phyloP scores from a whole-genome alignment of 371 early-diverging fungal genomes.

The Mortierella sp. region DNA sequence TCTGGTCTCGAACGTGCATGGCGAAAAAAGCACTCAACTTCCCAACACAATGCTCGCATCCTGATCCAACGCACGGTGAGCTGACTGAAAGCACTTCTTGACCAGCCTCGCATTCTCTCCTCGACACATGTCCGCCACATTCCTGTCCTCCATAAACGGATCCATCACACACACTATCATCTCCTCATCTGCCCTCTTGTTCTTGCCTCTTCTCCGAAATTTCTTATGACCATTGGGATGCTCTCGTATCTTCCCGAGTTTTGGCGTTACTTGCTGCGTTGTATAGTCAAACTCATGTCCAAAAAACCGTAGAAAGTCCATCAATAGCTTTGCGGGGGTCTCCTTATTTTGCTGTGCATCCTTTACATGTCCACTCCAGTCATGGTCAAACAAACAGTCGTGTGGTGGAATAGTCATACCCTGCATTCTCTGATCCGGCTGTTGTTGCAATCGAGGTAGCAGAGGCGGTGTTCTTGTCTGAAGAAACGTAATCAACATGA shows the following conservation, averaged over 20 bases:
- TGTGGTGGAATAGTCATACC: background rate
- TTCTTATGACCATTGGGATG: too few relatives aligned
- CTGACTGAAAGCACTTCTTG: background rate
- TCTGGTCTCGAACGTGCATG: too few relatives aligned
- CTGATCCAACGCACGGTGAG: too few relatives aligned
- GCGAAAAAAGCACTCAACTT: too few relatives aligned
- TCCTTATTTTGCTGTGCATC: conserved; percentile 60
- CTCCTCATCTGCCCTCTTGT: too few relatives aligned
- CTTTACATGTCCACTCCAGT: conserved; percentile 33
- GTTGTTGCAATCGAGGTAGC: conserved; percentile 5
- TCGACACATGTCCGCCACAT: conserved; percentile 15
- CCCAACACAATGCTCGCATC: too few relatives aligned
- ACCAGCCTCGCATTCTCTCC: background rate
- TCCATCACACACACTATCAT: conserved; percentile 5
- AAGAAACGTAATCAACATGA: conserved; percentile 45
- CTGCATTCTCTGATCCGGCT: background rate
- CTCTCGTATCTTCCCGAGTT: conserved; percentile 61
- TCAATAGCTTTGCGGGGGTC: conserved; percentile 63
- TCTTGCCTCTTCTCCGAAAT: background rate
- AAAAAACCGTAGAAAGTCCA: conserved; percentile 70
- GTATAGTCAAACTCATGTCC: conserved; percentile 63
- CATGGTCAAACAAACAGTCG: conserved; percentile 4
- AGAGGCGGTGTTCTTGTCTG: conserved; percentile 2
- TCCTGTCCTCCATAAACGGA: conserved; percentile 3
- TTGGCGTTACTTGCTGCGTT: conserved; percentile 59